phyloP scores from a whole-genome alignment of 805 yeast genomes.

The Maudiozyma bulderi region DNA sequence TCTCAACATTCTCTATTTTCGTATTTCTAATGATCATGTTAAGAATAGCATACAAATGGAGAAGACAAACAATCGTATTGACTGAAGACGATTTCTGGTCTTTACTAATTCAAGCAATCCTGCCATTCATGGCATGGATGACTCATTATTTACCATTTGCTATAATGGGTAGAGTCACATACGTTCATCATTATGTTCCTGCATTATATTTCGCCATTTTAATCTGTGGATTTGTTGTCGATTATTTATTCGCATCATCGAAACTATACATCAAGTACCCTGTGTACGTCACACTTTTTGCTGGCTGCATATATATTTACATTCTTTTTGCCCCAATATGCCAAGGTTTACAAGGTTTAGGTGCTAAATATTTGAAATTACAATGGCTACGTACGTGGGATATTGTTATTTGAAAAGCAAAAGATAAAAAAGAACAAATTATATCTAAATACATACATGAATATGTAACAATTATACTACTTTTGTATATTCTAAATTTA shows the following conservation, averaged over 20 bases:
- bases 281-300: conserved; percentile 39
- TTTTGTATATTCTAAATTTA: not conserved
- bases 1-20: conserved; percentile 53
- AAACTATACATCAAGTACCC: conserved; percentile 19
- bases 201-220: conserved; percentile 90
- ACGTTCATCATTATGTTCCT: conserved; percentile 93
- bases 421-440: not conserved
- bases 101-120: conserved; percentile 55
- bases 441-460: too few relatives aligned
- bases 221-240: conserved; percentile 35
- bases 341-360: conserved; percentile 68
- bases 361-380: conserved; percentile 39
- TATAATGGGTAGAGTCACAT: conserved; percentile 92
- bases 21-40: conserved; percentile 36
- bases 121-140: conserved; percentile 87
- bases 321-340: conserved; percentile 56
- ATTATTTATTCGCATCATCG: conserved; percentile 17
- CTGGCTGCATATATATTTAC: conserved; percentile 45
- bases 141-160: conserved; percentile 83
- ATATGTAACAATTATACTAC: too few relatives aligned
- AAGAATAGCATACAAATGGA: conserved; percentile 45
- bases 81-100: conserved; percentile 33
- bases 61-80: conserved; percentile 52
- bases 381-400: conserved; percentile 52
- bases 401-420: conserved; percentile 22